These are phyloP conservation scores for Solidago caesia DNA, from an alignment of 129 eudicot species.

Conservation along the genomic window DNA sequence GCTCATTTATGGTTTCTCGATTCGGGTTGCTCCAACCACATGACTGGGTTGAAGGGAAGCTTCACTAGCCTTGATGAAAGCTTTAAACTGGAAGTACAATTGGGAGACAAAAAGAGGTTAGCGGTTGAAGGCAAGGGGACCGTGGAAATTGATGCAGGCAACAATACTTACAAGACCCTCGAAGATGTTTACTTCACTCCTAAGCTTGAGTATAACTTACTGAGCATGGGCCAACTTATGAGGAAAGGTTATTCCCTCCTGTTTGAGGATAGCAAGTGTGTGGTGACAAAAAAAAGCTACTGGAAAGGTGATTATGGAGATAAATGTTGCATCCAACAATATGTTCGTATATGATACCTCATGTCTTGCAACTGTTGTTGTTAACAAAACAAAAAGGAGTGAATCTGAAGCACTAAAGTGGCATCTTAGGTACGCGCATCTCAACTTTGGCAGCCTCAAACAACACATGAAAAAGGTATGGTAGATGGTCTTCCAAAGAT, in stretches of 20 bases:
- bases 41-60: neutral
- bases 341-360: too few relatives aligned
- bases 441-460: neutral
- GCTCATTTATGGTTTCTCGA: neutral
- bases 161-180: neutral
- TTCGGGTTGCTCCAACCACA: neutral
- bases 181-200: neutral
- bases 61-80: too few relatives aligned
- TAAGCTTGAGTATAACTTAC: neutral
- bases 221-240: slow-evolving; percentile 17
- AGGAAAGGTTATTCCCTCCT: neutral
- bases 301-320: too few relatives aligned
- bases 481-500: slow-evolving; percentile 11
- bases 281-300: neutral
- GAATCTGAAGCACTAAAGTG: neutral
- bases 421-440: slow-evolving; percentile 14
- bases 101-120: neutral
- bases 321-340: neutral
- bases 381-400: too few relatives aligned
- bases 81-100: neutral
- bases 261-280: neutral
- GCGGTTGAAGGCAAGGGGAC: neutral
- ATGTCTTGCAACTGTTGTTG: too few relatives aligned
- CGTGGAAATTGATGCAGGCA: neutral
- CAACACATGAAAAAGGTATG: neutral